Evolutionary conservation across 495 filamentous ascomycete genomes (phyloP), one percentile per base, ranked within the genome.

Genomic region (Glarea lozoyensis): DNA sequence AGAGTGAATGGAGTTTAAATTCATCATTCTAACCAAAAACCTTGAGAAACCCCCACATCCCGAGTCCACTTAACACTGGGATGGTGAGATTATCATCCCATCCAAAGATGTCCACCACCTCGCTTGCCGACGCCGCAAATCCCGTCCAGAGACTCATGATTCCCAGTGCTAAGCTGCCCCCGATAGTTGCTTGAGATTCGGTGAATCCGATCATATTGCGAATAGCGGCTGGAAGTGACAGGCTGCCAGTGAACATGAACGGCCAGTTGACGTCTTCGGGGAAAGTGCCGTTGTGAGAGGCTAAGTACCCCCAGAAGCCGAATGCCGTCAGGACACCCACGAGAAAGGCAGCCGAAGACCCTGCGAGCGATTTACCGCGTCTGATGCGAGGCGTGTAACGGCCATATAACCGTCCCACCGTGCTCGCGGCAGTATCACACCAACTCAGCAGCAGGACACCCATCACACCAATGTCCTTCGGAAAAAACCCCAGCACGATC

Each of bases 1-100:
- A n/a, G n/a, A n/a, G n/a, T n/a, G n/a, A n/a, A n/a, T n/a, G n/a
- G n/a, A n/a, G n/a, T n/a, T n/a, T n/a, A n/a, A n/a, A n/a, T n/a
- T 7, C 25, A 7, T n/a, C 34, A 23, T 13, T 52, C 48, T 68
- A 82, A 21, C 86, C 84, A 72, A 97, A 96, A 31, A 89, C 57
- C 67, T 89, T 96, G 57, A 97, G 67, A 60, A 98, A 93, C 0
- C 84, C 86, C 84, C 85, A 94, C 37, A 98, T 79, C 7, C 92
- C 90, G 12, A 93, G 58, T 11, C 88, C 87, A 58, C 86, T 94
- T 38, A 98, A 64, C 29, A 94, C 78, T 10, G 92, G 92, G 60
- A 98, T 98, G 25, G 90, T 94, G 46, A 97, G 67, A 63, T 98
- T 98, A 66, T 98, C 92, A 58, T 98, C 92, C 85, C 85, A 86